Percentiles rank a stretch among this genome's conserved stretches.
phyloP scores from a whole-genome alignment of 768 basidiomycete genomes.

The Boletus edulis region DNA sequence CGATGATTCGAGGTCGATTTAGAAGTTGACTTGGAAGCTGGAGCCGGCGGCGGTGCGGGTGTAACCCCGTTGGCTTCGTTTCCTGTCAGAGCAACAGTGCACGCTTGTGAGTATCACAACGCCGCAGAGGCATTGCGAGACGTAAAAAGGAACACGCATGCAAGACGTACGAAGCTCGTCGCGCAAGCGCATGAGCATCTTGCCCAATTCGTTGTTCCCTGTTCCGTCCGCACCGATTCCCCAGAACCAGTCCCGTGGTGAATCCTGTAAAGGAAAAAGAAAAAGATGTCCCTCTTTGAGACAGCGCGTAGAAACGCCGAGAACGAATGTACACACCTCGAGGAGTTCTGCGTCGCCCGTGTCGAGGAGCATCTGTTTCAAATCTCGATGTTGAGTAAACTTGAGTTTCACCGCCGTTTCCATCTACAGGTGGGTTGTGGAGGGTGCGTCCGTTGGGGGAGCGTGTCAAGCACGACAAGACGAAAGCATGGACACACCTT shows the following conservation, averaged over 20 bases:
- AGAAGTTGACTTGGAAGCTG: neutral
- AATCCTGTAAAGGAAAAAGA: conserved; percentile 43
- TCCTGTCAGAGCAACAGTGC: neutral
- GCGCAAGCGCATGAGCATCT: conserved; percentile 63
- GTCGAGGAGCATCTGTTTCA: conserved; percentile 58
- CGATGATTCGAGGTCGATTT: conserved; percentile 2
- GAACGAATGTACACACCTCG: conserved; percentile 45
- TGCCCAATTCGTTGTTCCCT: conserved; percentile 73
- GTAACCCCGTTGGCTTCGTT: neutral
- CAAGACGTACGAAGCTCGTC: conserved; percentile 43
- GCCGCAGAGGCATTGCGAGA: neutral
- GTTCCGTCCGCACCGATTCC: conserved; percentile 63
- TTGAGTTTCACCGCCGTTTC: conserved; percentile 61
- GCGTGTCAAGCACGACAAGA: too few species aligned
- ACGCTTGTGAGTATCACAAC: conserved; percentile 1
- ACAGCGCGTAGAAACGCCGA: neutral
- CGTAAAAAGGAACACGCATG: neutral
- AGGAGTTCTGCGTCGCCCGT: conserved; percentile 66
- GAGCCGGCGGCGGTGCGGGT: neutral
- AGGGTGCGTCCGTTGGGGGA: too few species aligned
- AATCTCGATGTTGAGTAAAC: conserved; percentile 63
- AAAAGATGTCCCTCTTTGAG: neutral
- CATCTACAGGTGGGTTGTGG: conserved; percentile 43
- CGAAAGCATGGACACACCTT: conserved; percentile 40
- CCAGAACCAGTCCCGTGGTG: conserved; percentile 76